phyloP scores from a whole-genome alignment of 129 eudicot genomes.

The Smallanthus sonchifolius region DNA sequence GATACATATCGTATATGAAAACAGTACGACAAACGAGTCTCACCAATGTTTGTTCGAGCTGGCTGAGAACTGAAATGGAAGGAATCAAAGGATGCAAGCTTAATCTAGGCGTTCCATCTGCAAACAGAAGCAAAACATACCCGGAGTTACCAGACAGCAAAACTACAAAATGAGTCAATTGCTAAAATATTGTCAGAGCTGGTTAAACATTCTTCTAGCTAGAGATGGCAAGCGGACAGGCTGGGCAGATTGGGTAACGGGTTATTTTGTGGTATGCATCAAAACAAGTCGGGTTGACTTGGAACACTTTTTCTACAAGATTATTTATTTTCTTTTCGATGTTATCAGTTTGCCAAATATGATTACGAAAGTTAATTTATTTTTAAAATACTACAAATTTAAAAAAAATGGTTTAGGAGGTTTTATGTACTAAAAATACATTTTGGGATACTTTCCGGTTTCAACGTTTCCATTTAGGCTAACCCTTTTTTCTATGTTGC shows the following conservation, averaged over 20 bases:
- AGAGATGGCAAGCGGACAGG: neutral
- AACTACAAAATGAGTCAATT: conserved; percentile 8
- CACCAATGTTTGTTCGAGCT: conserved; percentile 1
- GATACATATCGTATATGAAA: conserved; percentile 10
- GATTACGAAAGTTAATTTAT: neutral
- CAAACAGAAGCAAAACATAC: conserved; percentile 7
- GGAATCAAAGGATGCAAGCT: conserved; percentile 11
- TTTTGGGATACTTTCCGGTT: neutral
- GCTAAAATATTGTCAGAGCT: neutral
- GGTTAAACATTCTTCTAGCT: neutral
- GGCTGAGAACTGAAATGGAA: conserved; percentile 16
- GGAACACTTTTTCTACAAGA: neutral
- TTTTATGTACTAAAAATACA: neutral
- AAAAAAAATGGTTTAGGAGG: neutral
- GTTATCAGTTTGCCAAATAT: neutral
- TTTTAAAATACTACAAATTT: neutral
- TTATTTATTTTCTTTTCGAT: neutral
- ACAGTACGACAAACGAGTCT: conserved; percentile 13
- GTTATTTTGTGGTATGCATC: neutral
- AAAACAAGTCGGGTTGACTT: neutral
- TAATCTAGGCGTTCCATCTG: conserved; percentile 76
- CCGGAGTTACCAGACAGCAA: neutral
- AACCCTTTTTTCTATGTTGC: neutral
- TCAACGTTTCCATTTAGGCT: neutral
- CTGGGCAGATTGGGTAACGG: neutral